A percentile compares a stretch with the other conserved stretches of the same genome.
Evolutionary conservation across 768 basidiomycete genomes (phyloP).

Genomic region (Saitozyma podzolica): DNA sequence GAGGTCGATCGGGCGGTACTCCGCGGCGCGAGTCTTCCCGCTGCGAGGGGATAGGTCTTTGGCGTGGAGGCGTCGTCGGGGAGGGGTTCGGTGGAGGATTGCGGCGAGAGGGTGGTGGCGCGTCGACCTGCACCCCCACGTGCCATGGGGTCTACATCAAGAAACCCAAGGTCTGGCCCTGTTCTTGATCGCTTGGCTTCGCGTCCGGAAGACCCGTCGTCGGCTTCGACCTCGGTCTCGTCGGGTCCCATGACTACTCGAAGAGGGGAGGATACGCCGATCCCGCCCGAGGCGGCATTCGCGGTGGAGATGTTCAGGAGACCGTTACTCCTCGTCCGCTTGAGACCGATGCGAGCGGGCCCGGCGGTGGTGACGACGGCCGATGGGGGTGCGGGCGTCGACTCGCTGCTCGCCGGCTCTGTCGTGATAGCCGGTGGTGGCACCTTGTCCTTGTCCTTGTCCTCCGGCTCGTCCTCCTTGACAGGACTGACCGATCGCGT

Average conservation of each 20-base stretch:
- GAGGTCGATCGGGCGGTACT: background rate
- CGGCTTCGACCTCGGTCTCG: conserved; percentile 11
- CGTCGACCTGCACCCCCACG: background rate
- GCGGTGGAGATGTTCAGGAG: conserved; percentile 18
- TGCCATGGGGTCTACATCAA: background rate
- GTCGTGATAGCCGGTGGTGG: conserved; percentile 4
- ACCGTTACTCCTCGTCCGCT: conserved; percentile 28
- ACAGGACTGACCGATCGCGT: background rate
- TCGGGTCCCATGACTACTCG: conserved; percentile 25
- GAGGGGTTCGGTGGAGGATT: background rate
- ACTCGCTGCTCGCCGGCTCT: conserved; percentile 1
- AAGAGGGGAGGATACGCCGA: conserved; percentile 25
- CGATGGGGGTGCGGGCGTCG: conserved; percentile 1
- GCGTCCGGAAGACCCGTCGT: conserved; percentile 3
- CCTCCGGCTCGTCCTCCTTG: background rate
- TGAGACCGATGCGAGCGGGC: conserved; percentile 11
- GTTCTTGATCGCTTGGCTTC: conserved; percentile 14
- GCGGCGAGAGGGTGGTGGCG: background rate
- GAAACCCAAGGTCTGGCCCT: background rate
- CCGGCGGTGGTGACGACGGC: background rate
- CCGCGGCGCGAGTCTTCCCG: conserved; percentile 4
- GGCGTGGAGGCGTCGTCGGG: background rate
- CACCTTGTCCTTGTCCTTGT: background rate
- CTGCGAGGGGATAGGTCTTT: conserved; percentile 5
- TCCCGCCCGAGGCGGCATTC: conserved; percentile 5